Conservation (phyloP, 257 asterid genomes). For the Fraxinus pennsylvanica region DNA sequence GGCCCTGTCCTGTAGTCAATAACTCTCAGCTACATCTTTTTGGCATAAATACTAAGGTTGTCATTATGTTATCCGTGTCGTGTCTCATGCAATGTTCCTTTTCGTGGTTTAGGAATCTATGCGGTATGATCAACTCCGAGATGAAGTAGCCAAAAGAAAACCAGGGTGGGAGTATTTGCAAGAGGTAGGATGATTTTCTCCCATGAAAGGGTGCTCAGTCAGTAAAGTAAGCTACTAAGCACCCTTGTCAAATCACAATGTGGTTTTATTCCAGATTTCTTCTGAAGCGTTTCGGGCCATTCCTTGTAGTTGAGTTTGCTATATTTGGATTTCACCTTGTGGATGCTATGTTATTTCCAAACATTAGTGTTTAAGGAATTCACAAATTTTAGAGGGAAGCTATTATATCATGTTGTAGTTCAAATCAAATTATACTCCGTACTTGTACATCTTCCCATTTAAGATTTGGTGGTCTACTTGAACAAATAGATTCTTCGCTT, state of each 20-base stretch:
- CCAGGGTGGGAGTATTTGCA: constrained; percentile 99
- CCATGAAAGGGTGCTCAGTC: neutral
- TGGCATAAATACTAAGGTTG: constrained; percentile 5
- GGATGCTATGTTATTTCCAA: neutral
- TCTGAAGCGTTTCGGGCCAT: neutral
- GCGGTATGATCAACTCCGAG: constrained; percentile 91
- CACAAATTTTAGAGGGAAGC: too few species aligned
- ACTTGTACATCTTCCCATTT: neutral
- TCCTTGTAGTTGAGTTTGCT: neutral
- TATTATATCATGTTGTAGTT: neutral
- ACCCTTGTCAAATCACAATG: neutral
- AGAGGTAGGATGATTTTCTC: constrained; percentile 51
- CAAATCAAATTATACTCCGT: neutral
- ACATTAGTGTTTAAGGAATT: neutral
- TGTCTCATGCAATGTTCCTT: constrained; percentile 23
- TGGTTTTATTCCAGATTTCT: neutral
- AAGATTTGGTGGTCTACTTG: neutral
- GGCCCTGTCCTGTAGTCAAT: neutral
- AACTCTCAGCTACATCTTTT: constrained; percentile 8
- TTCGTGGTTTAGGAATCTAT: constrained; percentile 65
- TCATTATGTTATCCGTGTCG: constrained; percentile 11
- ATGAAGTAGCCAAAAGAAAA: constrained; percentile 72
- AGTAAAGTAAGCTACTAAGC: neutral
- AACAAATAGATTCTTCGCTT: too few species aligned
- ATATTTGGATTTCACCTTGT: neutral